Conservation (phyloP, 352 stramenopile species). For the Globisporangium cystogenes region DNA sequence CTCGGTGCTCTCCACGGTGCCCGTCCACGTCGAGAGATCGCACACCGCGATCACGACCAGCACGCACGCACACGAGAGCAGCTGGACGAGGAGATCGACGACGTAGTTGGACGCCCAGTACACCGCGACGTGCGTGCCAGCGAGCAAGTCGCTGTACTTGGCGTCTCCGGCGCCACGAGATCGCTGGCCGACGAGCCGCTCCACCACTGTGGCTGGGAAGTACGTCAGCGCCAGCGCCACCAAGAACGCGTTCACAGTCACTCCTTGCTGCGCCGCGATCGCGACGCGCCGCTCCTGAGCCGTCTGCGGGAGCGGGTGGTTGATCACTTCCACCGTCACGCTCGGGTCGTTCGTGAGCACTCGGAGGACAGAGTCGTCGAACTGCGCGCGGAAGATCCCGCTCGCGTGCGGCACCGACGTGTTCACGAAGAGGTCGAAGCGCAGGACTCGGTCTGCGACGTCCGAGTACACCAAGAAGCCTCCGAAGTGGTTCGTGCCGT, state of each 20-base stretch:
- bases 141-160: slow-evolving; percentile 92
- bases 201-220: slow-evolving; percentile 83
- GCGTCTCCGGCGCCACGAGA: slow-evolving; percentile 64
- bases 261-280: slow-evolving; percentile 35
- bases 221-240: slow-evolving; percentile 89
- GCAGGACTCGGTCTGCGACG: slow-evolving; percentile 20
- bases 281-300: slow-evolving; percentile 29
- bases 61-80: slow-evolving; percentile 38
- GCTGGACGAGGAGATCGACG: slow-evolving; percentile 89
- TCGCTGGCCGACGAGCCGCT: slow-evolving; percentile 90
- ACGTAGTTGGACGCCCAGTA: slow-evolving; percentile 95
- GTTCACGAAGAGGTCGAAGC: slow-evolving; percentile 47
- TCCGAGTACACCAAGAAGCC: slow-evolving; percentile 27
- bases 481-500: slow-evolving; percentile 23
- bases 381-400: slow-evolving; percentile 41
- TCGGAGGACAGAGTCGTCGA: slow-evolving; percentile 35
- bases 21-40: slow-evolving; percentile 28
- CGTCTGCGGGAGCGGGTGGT: slow-evolving; percentile 44
- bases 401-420: slow-evolving; percentile 34
- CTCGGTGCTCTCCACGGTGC: slow-evolving; percentile 19
- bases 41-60: slow-evolving; percentile 30
- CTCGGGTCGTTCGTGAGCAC: slow-evolving; percentile 4
- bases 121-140: slow-evolving; percentile 78
- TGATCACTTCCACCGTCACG: slow-evolving; percentile 33
- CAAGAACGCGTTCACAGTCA: slow-evolving; percentile 17